Evolutionary conservation across 2,329 filamentous ascomycete genomes (phyloP).

Genomic region (Neurospora sp.): DNA sequence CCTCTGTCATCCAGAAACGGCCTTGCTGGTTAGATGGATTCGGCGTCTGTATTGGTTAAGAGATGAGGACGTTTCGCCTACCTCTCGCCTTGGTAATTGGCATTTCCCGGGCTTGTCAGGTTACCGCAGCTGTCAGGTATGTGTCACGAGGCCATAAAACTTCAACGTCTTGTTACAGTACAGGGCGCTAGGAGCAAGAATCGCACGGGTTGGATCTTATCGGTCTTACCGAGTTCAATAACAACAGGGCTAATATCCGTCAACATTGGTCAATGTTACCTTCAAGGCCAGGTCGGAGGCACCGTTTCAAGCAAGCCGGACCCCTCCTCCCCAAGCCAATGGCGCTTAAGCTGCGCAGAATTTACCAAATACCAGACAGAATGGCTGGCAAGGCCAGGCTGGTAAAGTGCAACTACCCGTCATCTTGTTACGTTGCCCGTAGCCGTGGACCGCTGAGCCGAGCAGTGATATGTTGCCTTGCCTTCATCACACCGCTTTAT

Average conservation of each 20-base stretch:
- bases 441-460: background rate
- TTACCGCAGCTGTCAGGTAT: background rate
- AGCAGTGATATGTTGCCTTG: background rate
- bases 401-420: background rate
- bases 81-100: background rate
- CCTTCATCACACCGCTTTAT: background rate
- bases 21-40: background rate
- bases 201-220: background rate
- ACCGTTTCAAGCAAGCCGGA: background rate
- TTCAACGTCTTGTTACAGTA: background rate
- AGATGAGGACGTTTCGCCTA: background rate
- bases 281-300: background rate
- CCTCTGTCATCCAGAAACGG: background rate
- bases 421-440: background rate
- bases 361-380: background rate
- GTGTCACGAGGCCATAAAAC: background rate
- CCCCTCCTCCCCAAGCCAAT: background rate
- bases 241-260: background rate
- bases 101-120: background rate
- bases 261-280: background rate
- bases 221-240: background rate
- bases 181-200: background rate
- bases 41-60: background rate
- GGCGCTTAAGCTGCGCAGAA: background rate
- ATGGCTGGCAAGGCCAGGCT: background rate